A percentile compares a stretch with the other conserved stretches of the same genome.
Evolutionary conservation across 2,329 filamentous ascomycete genomes (phyloP).

Genomic region (Ophiostoma quercus): DNA sequence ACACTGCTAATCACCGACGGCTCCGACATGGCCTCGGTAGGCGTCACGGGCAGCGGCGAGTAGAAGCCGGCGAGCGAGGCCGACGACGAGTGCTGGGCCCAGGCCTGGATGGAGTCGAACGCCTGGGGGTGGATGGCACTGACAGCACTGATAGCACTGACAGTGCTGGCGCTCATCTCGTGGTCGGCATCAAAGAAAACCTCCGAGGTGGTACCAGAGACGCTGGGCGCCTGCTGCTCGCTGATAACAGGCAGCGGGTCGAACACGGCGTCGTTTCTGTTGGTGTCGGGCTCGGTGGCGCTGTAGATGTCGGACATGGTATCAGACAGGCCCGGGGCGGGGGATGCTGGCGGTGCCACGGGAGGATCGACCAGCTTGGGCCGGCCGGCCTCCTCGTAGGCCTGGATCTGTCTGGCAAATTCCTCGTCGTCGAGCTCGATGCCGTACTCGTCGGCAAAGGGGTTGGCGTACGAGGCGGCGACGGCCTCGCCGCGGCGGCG

Average conservation of each 20-base stretch:
- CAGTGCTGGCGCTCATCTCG: conserved; percentile 46
- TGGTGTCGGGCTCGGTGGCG: conserved; percentile 39
- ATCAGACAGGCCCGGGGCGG: conserved; percentile 36
- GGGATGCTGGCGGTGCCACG: too few species aligned
- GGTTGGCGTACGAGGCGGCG: conserved; percentile 46
- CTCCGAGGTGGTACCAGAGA: conserved; percentile 14
- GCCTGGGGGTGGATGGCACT: conserved; percentile 39
- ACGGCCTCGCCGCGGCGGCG: conserved; percentile 45
- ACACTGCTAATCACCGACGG: conserved; percentile 43
- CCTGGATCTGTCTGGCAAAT: background rate
- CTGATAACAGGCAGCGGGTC: conserved; percentile 20
- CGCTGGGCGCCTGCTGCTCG: conserved; percentile 2
- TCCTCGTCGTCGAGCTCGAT: conserved; percentile 40
- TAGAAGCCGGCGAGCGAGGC: conserved; percentile 44
- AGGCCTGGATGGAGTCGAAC: conserved; percentile 59
- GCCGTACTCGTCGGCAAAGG: conserved; percentile 54
- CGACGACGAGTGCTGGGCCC: conserved; percentile 51
- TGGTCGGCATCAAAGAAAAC: conserved; percentile 36
- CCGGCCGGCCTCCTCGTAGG: background rate
- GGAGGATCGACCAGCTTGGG: background rate
- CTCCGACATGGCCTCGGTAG: conserved; percentile 47
- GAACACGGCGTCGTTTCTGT: conserved; percentile 20
- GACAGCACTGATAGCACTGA: too few species aligned
- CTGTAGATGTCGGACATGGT: conserved; percentile 45
- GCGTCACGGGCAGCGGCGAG: conserved; percentile 54